Percentiles rank a stretch among this genome's conserved stretches.
phyloP scores from a whole-genome alignment of 768 basidiomycete species.

The Melanogaster broomeanus region DNA sequence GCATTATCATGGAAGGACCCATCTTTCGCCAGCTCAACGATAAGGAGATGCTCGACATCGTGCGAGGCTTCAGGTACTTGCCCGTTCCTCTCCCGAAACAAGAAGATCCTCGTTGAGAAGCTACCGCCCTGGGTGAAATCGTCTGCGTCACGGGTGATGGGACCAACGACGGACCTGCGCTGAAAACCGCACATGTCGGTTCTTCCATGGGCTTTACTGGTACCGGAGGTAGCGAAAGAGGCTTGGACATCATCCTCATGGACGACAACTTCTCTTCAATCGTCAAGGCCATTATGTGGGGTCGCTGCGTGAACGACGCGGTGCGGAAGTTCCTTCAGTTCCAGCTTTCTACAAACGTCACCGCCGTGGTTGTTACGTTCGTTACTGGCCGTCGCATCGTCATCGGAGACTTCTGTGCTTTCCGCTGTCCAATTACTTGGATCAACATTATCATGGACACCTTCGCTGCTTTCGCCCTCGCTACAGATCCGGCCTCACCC shows the following conservation, averaged over 20 bases:
- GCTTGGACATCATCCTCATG: slow-evolving; percentile 98
- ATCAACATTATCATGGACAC: slow-evolving; percentile 99
- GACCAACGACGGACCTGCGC: slow-evolving; percentile 95
- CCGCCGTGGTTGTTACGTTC: slow-evolving; percentile 93
- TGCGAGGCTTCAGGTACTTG: slow-evolving; percentile 92
- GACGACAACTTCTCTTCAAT: slow-evolving; percentile 96
- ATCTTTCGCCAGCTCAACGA: slow-evolving; percentile 80
- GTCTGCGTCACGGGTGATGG: slow-evolving; percentile 98
- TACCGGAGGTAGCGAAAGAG: slow-evolving; percentile 98
- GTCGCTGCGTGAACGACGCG: slow-evolving; percentile 96
- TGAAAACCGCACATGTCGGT: slow-evolving; percentile 94
- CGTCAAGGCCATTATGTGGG: slow-evolving; percentile 98
- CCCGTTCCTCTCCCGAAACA: slow-evolving; percentile 96
- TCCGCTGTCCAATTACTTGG: slow-evolving; percentile 98
- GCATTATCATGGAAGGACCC: slow-evolving; percentile 98
- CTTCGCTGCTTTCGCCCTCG: slow-evolving; percentile 95
- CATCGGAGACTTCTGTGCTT: slow-evolving; percentile 77
- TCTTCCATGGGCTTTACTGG: slow-evolving; percentile 97
- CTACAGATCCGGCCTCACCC: slow-evolving; percentile 91
- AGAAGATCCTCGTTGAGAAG: slow-evolving; percentile 89
- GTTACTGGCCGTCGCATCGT: slow-evolving; percentile 84
- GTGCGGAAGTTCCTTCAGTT: slow-evolving; percentile 98
- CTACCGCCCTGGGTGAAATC: slow-evolving; percentile 83
- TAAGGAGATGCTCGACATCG: slow-evolving; percentile 74
- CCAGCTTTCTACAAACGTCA: slow-evolving; percentile 92